phyloP scores from a whole-genome alignment of 106 monocot genomes.

The Gastrodia elata region DNA sequence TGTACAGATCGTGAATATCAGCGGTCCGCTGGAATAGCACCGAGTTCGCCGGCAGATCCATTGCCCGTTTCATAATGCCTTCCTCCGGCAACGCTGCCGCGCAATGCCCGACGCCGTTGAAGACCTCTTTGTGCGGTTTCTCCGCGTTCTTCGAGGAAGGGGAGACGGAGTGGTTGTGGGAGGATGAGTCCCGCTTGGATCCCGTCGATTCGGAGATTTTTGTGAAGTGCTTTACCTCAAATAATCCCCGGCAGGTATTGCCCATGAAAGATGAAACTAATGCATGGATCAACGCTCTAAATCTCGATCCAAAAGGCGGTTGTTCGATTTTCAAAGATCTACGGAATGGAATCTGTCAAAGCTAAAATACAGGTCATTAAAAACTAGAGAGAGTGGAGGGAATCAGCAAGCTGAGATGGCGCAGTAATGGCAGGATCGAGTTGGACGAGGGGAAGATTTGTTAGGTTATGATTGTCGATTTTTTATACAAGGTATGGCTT shows the following conservation, averaged over 20 bases:
- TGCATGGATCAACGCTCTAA: not conserved
- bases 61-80: constrained; percentile 9
- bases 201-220: constrained; percentile 8
- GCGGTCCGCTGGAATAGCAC: constrained; percentile 45
- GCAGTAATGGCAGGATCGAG: not conserved
- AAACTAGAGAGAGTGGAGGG: not conserved
- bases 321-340: not conserved
- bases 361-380: not conserved
- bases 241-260: constrained; percentile 59
- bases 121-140: not conserved
- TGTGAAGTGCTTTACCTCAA: constrained; percentile 14
- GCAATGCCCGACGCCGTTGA: too few relatives aligned
- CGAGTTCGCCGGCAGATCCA: constrained; percentile 1
- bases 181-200: constrained; percentile 3
- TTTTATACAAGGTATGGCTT: too few relatives aligned
- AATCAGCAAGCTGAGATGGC: not conserved
- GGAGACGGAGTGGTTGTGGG: not conserved
- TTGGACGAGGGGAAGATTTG: not conserved
- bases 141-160: not conserved
- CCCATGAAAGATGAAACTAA: constrained; percentile 67
- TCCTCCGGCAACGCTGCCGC: not conserved
- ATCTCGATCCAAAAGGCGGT: not conserved
- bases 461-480: not conserved
- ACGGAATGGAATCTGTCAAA: not conserved
- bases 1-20: constrained; percentile 44